Base-by-base conservation (phyloP, 2,329 filamentous ascomycete species). In the Rhytidhysteron rufulum region DNA sequence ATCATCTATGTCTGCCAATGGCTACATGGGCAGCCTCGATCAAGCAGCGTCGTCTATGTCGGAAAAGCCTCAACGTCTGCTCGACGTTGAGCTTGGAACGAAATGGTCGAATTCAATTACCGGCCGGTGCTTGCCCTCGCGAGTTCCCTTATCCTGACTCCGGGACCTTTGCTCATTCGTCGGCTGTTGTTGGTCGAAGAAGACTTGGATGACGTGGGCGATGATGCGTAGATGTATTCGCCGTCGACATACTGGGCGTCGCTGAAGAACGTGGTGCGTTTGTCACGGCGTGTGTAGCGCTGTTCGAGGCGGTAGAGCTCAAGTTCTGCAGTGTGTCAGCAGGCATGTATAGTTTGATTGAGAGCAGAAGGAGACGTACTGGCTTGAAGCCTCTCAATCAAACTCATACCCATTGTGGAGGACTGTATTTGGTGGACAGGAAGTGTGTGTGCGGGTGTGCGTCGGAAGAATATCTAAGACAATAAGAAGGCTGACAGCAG, bases 241-340 rank as follows among this genome's bases (percentile, higher is more conserved):
- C 90, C 93, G 63, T 97, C 88, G 50, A 96, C 86, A 68, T 97
- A 97, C 64, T 87, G 79, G 21, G 89, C 91, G 58, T 88, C 89
- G 60, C 86, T 89, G 60, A 86, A 82, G 66, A 95, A 95, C 45
- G 87, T 93, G 40, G 83, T 90, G 65, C 91, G 88, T 55, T 91
- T 87, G 58, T 91, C 88, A 63, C 88, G 85, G 58, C 86, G 86
- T 37, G 90, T 94, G 75, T 97, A 97, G 57, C 88, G 85, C 72
- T 96, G 85, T 73, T 97, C 91, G 53, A 97, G 83, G 36, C 89
- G 87, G 76, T 95, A 93, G 60, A 97, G 81, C 75, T 97, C 89
- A 57, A 94, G 79, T 69, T 91, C 67, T 82, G 45, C 35, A 10
- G 11, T 34, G 20, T 25, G 40, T 49, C 46, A 49, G 49, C 21